Base-by-base conservation (phyloP, 2,329 filamentous ascomycete species). In the Colletotrichum spinosum region DNA sequence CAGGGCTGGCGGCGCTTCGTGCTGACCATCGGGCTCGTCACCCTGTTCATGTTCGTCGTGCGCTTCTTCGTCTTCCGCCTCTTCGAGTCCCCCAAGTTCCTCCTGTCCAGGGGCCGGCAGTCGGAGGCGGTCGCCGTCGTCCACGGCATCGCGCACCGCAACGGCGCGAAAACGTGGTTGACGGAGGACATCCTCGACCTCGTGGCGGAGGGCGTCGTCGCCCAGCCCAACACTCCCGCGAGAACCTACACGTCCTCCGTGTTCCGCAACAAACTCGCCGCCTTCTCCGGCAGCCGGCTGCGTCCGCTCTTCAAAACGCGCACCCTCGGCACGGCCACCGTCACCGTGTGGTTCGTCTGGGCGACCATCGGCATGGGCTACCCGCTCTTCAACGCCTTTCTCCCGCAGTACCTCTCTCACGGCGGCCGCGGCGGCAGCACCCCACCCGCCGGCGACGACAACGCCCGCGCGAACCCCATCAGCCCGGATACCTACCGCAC, bases 321-420 rank as follows among this genome's bases (percentile, higher is more conserved):
- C 69, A 84, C 81, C 59, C 79, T 87, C 8, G 85, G 80, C 55
- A 69, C 80, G 56, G 82, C 85, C 44, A 88, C 86, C 1, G 71
- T 69, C 4, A 78, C 89, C 25, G 81, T 95, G 52, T 94, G 91
- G 91, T 92, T 94, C 77, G 89, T 88, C 74, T 97, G 93, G 93
- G 84, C 89, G 0, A 90, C 88, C 12, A 94, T 97, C 69, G 93
- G 93, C 65, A 91, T 97, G 88, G 92, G 90, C 3, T 97, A 95
- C 73, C 93, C 92, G 1, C 86, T 97, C 2, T 97, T 95, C 85
- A 96, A 96, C 76, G 91, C 92, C 56, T 97, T 97, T 78, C 84
- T 97, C n/a, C 93, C 93, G 0, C 92, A 96, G 70, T 96, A 96
- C 73, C 87, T 97, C 65, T 86, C 89, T 33, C 85, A 88, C 60